phyloP scores from a whole-genome alignment of 2,329 filamentous ascomycete genomes.

The Neonectria sp. region DNA sequence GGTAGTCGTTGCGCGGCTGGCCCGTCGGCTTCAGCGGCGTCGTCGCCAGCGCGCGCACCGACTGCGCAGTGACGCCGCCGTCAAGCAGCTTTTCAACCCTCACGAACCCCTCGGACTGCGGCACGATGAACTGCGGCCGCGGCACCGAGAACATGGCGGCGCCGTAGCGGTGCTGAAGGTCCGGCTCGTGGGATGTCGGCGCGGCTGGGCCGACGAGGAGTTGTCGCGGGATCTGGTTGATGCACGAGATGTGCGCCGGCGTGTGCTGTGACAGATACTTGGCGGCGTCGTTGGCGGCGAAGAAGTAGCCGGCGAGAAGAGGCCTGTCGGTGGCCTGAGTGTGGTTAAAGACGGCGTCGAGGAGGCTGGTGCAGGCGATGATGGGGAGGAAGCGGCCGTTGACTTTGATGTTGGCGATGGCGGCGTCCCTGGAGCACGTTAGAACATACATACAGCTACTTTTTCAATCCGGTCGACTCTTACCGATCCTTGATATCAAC shows the following conservation, averaged over 20 bases:
- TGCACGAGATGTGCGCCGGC: slow-evolving; percentile 20
- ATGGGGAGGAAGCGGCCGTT: slow-evolving; percentile 30
- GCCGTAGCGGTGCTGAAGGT: slow-evolving; percentile 22
- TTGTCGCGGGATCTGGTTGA: slow-evolving; percentile 29
- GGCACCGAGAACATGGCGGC: slow-evolving; percentile 24
- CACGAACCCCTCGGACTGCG: slow-evolving; percentile 1
- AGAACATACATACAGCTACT: background rate
- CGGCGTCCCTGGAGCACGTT: slow-evolving; percentile 9
- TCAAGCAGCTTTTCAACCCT: slow-evolving; percentile 16
- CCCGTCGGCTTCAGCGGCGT: slow-evolving; percentile 17
- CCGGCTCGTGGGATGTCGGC: slow-evolving; percentile 17
- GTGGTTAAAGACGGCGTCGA: slow-evolving; percentile 28
- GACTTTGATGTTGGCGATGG: slow-evolving; percentile 27
- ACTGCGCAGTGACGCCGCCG: slow-evolving; percentile 15
- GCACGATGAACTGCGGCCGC: slow-evolving; percentile 24
- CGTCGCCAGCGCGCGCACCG: slow-evolving; percentile 17
- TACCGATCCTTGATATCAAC: slow-evolving; percentile 28
- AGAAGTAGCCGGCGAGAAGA: slow-evolving; percentile 23
- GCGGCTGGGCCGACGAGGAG: slow-evolving; percentile 24
- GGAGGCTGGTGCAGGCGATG: slow-evolving; percentile 25
- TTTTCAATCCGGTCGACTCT: background rate
- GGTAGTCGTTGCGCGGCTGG: slow-evolving; percentile 16
- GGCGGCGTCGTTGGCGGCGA: slow-evolving; percentile 20
- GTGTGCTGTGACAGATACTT: slow-evolving; percentile 31
- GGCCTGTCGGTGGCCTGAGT: background rate